Evolutionary conservation across 352 stramenopile genomes (phyloP), one percentile per base, ranked within the genome.

Genomic region (Phytophthora tubulina): DNA sequence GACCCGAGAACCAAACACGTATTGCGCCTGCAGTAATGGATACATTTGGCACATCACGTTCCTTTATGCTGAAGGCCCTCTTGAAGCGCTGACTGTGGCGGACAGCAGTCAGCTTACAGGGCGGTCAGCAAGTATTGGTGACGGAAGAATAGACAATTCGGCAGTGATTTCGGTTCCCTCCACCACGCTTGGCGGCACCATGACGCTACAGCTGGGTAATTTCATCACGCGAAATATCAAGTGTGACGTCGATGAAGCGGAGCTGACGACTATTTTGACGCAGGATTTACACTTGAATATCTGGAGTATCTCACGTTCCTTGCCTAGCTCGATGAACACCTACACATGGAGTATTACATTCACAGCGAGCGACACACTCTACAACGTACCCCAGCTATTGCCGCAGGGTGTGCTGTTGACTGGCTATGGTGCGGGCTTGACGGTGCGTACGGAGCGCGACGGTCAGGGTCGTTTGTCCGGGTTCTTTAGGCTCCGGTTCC

Each of bases 301-400:
- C 6, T 79, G 82, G 14, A 81, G 86, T 17, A 52, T 96, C 30
- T 86, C 73, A 3, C 78, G 88, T 3, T 84, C 76, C 1, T 31
- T 63, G 7, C 70, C 80, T 13, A 77, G 58, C n/a, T 21, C 56
- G 3, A 84, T 94, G 73, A 60, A 67, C 6, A 81, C 75, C 0
- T 94, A 90, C 52, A 84, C 82, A 9, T 96, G 89, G 89, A 90
- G 73, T 50, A 80, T 96, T 45, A 96, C 89, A 8, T 96, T 94
- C 48, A 73, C 71, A 3, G 86, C 85, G 10, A 93, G 81, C 44
- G 80, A 91, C 27, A 70, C 63, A 38, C 38, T 93, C 0, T 94
- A 95, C 57, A 73, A 95, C 42, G 78, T 92, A 1, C 76, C 81
- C 4, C 61, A 87, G 38, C 58, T 95, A 15, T 59, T 84, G 0